Evolutionary conservation across 495 filamentous ascomycete species (phyloP), one percentile per base, ranked within the genome.

Genomic region (Chaetomium tenue): DNA sequence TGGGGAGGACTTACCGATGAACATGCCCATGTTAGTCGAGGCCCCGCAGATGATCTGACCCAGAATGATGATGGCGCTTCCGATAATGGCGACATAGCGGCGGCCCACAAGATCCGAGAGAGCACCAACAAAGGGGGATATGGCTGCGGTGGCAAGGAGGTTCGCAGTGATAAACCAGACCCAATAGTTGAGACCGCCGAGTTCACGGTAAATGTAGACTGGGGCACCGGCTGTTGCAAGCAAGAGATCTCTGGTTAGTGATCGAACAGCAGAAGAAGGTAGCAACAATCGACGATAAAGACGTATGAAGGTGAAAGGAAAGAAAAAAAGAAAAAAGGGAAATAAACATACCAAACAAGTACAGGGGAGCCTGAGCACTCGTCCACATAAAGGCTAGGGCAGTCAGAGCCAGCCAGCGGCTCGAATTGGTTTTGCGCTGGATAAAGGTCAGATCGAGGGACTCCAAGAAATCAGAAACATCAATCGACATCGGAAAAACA

Each of bases 91-190:
- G 23, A 90, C 86, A 70, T 82, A 87, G 61, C 88, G 83, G 63
- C 88, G 84, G 39, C 88, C 88, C 52, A 89, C 71, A 9, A 91
- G 71, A 77, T 91, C 88, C 6, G 88, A 91, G 1, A 91, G 67
- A 23, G 84, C 84, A 5, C 88, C 88, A 26, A 91, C 88, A 63
- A 91, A 91, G 11, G 88, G 88, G 59, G 87, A 89, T 13, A 91
- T 82, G 53, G 83, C 85, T 4, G 88, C 87, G 2, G 88, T 81
- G 47, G 86, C 79, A 11, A 91, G 82, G 4, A 91, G 76, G 68
- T 91, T 86, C 20, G 83, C 87, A 2, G 89, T 78, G 46, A 89
- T 82, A 78, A 90, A 86, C 88, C 88, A 91, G n/a, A 88, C 79
- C 84, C 85, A 91, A 67, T 86, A 76, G 70, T 88, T 84, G 12